Evolutionary conservation across 2,329 filamentous ascomycete species (phyloP).

Genomic region (Pseudodiploospora longispora): DNA sequence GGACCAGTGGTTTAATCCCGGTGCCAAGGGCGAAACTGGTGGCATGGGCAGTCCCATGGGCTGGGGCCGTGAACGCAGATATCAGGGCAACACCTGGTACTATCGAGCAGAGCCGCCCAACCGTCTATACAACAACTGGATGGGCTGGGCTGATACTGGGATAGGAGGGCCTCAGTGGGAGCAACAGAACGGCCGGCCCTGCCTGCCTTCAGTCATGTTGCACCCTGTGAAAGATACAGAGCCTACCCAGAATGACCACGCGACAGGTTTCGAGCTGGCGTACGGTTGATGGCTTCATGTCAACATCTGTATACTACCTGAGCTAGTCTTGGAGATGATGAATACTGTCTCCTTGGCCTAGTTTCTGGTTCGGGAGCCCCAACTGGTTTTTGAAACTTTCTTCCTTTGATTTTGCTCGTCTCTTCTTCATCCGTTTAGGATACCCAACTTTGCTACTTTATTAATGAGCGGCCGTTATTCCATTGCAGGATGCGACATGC

Average conservation of each 20-base stretch:
- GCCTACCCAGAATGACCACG: conserved; percentile 37
- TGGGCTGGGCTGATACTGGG: conserved; percentile 49
- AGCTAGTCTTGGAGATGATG: no score
- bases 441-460: background rate
- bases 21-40: conserved; percentile 45
- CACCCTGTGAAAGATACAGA: conserved; percentile 53
- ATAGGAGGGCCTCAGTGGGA: conserved; percentile 51
- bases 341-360: no score
- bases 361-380: no score
- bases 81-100: conserved; percentile 54
- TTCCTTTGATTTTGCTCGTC: background rate
- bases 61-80: conserved; percentile 50
- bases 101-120: conserved; percentile 50
- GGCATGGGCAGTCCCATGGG: conserved; percentile 49
- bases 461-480: no score
- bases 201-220: conserved; percentile 50
- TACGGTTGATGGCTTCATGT: conserved; percentile 24
- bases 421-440: background rate
- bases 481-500: no score
- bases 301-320: no score
- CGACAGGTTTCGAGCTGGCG: conserved; percentile 28
- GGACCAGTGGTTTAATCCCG: conserved; percentile 53
- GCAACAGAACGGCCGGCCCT: conserved; percentile 44
- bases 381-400: background rate
- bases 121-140: conserved; percentile 54